Base-by-base conservation (phyloP, 495 filamentous ascomycete genomes). In the Daldinia grandis region DNA sequence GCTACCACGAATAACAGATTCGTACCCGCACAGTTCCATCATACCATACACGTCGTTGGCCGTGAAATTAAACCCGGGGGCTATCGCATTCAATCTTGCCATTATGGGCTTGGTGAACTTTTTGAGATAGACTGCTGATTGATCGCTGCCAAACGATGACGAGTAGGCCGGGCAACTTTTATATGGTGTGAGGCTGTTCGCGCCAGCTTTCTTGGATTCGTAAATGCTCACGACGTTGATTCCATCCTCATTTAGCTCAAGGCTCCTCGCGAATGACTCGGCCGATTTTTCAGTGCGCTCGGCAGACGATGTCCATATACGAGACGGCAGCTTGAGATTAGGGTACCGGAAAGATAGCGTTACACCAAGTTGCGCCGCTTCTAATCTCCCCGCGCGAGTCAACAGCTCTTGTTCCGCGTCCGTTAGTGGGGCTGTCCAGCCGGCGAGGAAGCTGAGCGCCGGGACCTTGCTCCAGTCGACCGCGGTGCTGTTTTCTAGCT, bases 1-100 rank as follows among this genome's bases (percentile, higher is more conserved):
- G 56, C 78, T 79, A 0, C 82, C 83, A 1, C 81, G 73, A 56
- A 83, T 82, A 4, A 84, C 81, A 1, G 81, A 82, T 66, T 85
- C 83, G 55, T 85, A 85, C 2, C 83, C 83, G 54, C 83, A 85
- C 19, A 84, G 69, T 64, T 83, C 76, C 73, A 82, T 82, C 79
- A 85, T 84, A 62, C 79, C 84, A 55, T 82, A 82, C 14, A 85
- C 79, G 56, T 85, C 82, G 27, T 80, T 73, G 15, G 78, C 70
- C 15, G 79, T 83, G 68, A 84, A 84, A 71, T 84, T 81, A 77
- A 84, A 85, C 0, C 58, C 68, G 27, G 81, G 82, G 6, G 75
- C 81, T 12, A 77, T 49, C 17, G 78, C 71, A 44, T 82, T 79
- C 50, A 86, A 74, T 19, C 83, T 76, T 2, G 77, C 77, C 5